These are phyloP conservation scores for Eutrema heterophyllum DNA, from an alignment of 345 rosid genomes.

Conservation along the genomic window DNA sequence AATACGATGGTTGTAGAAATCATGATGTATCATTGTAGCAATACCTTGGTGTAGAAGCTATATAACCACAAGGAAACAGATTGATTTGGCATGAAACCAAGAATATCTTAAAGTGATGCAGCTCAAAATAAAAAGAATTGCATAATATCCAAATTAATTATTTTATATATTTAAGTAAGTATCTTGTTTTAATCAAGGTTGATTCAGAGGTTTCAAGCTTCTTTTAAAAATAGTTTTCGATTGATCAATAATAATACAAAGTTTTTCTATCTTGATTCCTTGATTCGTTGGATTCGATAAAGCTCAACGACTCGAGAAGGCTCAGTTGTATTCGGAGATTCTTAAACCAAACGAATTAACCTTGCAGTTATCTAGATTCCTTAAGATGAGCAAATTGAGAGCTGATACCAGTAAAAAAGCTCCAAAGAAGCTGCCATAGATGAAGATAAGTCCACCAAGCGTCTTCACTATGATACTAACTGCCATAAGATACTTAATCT, in stretches of 20 bases:
- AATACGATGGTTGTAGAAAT: conserved; percentile 27
- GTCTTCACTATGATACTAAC: conserved; percentile 26
- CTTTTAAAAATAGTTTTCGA: not conserved
- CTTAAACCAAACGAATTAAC: not conserved
- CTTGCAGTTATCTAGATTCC: not conserved
- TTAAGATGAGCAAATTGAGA: not conserved
- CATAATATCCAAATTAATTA: not conserved
- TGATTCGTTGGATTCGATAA: not conserved
- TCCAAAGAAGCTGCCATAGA: conserved; percentile 34
- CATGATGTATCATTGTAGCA: conserved; percentile 23
- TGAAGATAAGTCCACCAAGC: conserved; percentile 30
- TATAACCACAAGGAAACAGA: not conserved
- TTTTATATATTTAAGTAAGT: not conserved
- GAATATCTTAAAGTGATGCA: not conserved
- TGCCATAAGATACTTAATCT: conserved; percentile 23
- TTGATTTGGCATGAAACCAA: not conserved
- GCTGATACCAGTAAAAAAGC: conserved; percentile 29
- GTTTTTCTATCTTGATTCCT: too few species aligned
- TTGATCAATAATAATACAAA: not conserved
- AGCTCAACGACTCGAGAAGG: not conserved
- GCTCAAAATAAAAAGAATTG: not conserved
- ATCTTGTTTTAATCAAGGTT: not conserved
- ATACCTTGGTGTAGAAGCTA: conserved; percentile 31
- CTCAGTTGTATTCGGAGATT: not conserved
- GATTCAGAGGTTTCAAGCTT: not conserved